These are phyloP conservation scores for Claviceps sp. DNA, from an alignment of 2,329 filamentous ascomycete genomes.

Conservation along the genomic window DNA sequence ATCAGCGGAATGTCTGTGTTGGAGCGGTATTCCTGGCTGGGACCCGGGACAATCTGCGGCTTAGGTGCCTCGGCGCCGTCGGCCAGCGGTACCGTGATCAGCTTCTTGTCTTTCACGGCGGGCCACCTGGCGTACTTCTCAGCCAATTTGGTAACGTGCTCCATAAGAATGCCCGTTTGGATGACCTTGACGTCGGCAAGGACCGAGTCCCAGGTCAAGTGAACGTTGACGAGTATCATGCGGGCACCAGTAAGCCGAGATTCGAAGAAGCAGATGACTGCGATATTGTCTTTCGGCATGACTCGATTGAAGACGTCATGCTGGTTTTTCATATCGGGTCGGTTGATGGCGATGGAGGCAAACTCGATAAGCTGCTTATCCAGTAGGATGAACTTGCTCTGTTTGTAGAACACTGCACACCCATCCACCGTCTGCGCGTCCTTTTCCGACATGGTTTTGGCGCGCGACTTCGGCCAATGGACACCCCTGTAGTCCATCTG, in stretches of 20 bases:
- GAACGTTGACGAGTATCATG: slow-evolving; percentile 84
- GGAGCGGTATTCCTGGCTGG: slow-evolving; percentile 74
- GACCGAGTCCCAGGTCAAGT: slow-evolving; percentile 87
- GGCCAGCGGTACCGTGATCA: slow-evolving; percentile 29
- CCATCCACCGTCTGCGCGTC: slow-evolving; percentile 87
- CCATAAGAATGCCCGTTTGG: slow-evolving; percentile 90
- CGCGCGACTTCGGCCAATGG: slow-evolving; percentile 80
- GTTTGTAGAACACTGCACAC: slow-evolving; percentile 94
- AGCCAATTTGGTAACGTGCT: slow-evolving; percentile 73
- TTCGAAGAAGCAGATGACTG: slow-evolving; percentile 81
- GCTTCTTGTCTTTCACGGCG: slow-evolving; percentile 67
- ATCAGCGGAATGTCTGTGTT: slow-evolving; percentile 82
- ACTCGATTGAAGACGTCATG: slow-evolving; percentile 97
- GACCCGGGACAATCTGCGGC: slow-evolving; percentile 51
- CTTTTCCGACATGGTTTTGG: slow-evolving; percentile 81
- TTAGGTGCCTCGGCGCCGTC: slow-evolving; percentile 33
- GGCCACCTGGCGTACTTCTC: slow-evolving; percentile 74
- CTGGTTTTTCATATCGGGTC: slow-evolving; percentile 93
- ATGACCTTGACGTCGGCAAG: slow-evolving; percentile 92
- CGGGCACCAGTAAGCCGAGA: slow-evolving; percentile 82
- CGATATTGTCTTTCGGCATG: slow-evolving; percentile 97
- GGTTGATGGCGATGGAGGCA: slow-evolving; percentile 78
- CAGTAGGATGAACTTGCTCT: slow-evolving; percentile 81
- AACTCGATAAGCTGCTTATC: slow-evolving; percentile 95
- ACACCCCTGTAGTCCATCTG: slow-evolving; percentile 86